Percentiles rank a stretch among this genome's conserved stretches.
phyloP scores from a whole-genome alignment of 2,329 filamentous ascomycete species.

The Monascus ruber region DNA sequence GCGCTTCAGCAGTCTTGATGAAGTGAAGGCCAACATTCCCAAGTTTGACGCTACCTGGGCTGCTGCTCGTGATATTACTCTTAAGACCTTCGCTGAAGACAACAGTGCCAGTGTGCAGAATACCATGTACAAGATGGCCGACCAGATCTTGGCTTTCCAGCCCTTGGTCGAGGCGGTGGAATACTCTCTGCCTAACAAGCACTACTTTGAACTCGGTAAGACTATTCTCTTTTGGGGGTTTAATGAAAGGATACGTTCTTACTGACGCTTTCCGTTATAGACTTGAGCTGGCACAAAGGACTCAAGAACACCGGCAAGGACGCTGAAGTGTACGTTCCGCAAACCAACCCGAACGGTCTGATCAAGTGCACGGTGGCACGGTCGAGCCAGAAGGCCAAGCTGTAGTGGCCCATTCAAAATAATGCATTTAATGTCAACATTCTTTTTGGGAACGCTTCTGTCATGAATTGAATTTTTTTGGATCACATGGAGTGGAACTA shows the following conservation, averaged over 20 bases:
- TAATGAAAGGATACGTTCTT: neutral
- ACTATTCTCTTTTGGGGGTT: conserved; percentile 25
- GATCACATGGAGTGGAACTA: conserved; percentile 7
- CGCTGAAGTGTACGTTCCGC: conserved; percentile 89
- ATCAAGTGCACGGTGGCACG: conserved; percentile 77
- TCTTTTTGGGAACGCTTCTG: too few species aligned
- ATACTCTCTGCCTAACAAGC: conserved; percentile 91
- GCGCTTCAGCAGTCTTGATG: conserved; percentile 52
- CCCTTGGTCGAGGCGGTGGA: conserved; percentile 61
- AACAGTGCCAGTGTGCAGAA: conserved; percentile 86
- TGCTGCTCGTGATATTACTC: conserved; percentile 69
- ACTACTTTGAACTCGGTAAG: conserved; percentile 83
- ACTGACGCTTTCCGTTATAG: conserved; percentile 33
- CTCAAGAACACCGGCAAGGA: conserved; percentile 91
- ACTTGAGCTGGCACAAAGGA: conserved; percentile 93
- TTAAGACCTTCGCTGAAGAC: conserved; percentile 83
- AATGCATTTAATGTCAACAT: too few species aligned
- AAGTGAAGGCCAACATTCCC: conserved; percentile 51
- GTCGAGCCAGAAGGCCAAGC: conserved; percentile 19
- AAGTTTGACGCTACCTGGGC: conserved; percentile 73
- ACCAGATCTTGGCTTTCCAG: conserved; percentile 66
- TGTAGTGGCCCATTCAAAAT: conserved; percentile 9
- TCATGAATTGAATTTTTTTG: conserved; percentile 1
- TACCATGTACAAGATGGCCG: conserved; percentile 98
- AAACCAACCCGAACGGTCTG: conserved; percentile 84